phyloP scores from a whole-genome alignment of 1,139 yeast genomes.

The Groenewaldozyma auringiensis region DNA sequence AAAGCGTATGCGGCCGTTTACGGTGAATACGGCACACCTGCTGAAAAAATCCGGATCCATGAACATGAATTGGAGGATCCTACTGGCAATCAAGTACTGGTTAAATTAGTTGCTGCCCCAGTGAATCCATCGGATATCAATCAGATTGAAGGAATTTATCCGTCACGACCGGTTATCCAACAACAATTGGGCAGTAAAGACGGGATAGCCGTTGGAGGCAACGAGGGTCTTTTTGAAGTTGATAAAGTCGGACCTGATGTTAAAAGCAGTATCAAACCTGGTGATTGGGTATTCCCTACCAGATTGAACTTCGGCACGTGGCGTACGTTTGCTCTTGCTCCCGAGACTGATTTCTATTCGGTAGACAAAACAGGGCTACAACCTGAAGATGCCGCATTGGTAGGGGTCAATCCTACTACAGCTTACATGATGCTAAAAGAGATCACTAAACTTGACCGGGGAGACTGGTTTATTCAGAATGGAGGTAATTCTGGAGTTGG shows the following conservation, averaged over 20 bases:
- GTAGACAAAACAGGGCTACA: slow-evolving; percentile 36
- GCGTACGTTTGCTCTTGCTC: slow-evolving; percentile 65
- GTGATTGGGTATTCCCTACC: slow-evolving; percentile 93
- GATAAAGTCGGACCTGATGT: slow-evolving; percentile 54
- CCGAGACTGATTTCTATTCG: slow-evolving; percentile 33
- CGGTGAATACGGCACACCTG: slow-evolving; percentile 27
- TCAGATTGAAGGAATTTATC: slow-evolving; percentile 90
- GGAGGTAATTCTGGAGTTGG: slow-evolving; percentile 97
- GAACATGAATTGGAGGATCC: slow-evolving; percentile 26
- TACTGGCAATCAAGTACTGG: slow-evolving; percentile 39
- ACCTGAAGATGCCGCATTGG: slow-evolving; percentile 67
- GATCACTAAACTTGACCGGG: slow-evolving; percentile 52
- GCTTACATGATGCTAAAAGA: slow-evolving; percentile 84
- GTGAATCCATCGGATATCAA: slow-evolving; percentile 88
- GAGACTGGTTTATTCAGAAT: slow-evolving; percentile 94
- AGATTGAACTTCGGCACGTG: slow-evolving; percentile 85
- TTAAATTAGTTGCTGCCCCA: slow-evolving; percentile 74
- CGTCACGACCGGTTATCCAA: slow-evolving; percentile 65
- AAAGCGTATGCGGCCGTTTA: slow-evolving; percentile 39
- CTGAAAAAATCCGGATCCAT: slow-evolving; percentile 21
- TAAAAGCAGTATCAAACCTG: slow-evolving; percentile 42
- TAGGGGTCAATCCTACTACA: slow-evolving; percentile 85
- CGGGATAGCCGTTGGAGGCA: slow-evolving; percentile 78
- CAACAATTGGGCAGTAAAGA: slow-evolving; percentile 44
- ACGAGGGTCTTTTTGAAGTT: slow-evolving; percentile 88